Percentiles rank a stretch among this genome's conserved stretches.
Evolutionary conservation across 345 rosid genomes (phyloP).

Genomic region (Brassica napus): DNA sequence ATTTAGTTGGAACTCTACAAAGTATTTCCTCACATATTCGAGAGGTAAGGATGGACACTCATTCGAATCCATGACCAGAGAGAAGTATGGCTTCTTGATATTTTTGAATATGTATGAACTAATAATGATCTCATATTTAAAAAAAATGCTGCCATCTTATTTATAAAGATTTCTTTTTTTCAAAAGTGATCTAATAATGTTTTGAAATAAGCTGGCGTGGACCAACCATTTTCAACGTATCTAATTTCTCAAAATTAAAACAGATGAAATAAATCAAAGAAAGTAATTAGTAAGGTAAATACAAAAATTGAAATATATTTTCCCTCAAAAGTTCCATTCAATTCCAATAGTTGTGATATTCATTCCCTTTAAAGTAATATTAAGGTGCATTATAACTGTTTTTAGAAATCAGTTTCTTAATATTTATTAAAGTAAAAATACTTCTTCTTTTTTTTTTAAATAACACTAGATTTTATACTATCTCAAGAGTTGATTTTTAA

Average conservation of each 20-base stretch:
- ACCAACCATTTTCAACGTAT: background rate
- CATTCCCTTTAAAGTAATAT: background rate
- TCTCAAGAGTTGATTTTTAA: background rate
- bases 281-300: background rate
- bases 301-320: background rate
- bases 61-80: conserved; percentile 18
- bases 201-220: conserved; percentile 11
- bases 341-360: background rate
- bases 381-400: background rate
- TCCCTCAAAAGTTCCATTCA: background rate
- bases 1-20: conserved; percentile 25
- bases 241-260: background rate
- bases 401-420: background rate
- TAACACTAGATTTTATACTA: background rate
- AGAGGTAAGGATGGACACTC: conserved; percentile 12
- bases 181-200: background rate
- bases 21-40: conserved; percentile 25
- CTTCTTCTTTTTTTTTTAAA: background rate
- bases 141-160: background rate
- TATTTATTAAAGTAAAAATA: background rate
- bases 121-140: background rate
- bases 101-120: conserved; percentile 1
- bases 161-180: background rate
- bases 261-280: background rate
- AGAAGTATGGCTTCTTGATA: background rate